These are phyloP conservation scores for Calonectria leucothoes DNA, from an alignment of 2,329 filamentous ascomycete species.

Conservation along the genomic window DNA sequence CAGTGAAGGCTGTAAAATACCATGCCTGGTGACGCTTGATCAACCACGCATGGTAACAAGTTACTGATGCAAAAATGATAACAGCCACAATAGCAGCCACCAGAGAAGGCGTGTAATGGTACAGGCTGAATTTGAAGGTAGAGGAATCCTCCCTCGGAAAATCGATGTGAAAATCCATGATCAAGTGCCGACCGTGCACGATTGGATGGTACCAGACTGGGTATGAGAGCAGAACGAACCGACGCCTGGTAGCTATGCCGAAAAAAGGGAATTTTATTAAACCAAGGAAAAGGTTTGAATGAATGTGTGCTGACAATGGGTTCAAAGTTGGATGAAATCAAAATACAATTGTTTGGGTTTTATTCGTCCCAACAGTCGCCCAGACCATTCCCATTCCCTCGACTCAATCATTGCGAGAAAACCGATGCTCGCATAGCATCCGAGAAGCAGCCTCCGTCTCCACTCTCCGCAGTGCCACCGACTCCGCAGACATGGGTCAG, in stretches of 20 bases:
- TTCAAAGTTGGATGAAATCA: neutral
- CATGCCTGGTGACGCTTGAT: neutral
- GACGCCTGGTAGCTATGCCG: rapidly evolving
- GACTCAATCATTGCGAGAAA: neutral
- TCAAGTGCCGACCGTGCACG: neutral
- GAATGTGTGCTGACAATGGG: neutral
- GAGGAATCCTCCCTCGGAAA: neutral
- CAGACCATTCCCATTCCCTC: neutral
- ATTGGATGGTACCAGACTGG: neutral
- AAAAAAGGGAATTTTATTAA: neutral
- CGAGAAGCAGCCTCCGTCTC: neutral
- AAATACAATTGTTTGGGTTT: neutral
- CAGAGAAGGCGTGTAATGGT: slow-evolving; percentile 3
- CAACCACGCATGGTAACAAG: neutral
- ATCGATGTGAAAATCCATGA: neutral
- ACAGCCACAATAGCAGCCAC: neutral
- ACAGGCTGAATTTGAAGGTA: neutral
- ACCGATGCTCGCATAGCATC: neutral
- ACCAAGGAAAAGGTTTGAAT: neutral
- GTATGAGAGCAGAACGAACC: neutral
- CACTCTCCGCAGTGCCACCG: neutral
- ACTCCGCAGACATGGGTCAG: neutral
- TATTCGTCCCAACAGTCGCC: neutral
- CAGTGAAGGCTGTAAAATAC: slow-evolving; percentile 5
- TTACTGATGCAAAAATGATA: neutral